phyloP scores from a whole-genome alignment of 2,329 filamentous ascomycete genomes.

The Clarireedia sp. region DNA sequence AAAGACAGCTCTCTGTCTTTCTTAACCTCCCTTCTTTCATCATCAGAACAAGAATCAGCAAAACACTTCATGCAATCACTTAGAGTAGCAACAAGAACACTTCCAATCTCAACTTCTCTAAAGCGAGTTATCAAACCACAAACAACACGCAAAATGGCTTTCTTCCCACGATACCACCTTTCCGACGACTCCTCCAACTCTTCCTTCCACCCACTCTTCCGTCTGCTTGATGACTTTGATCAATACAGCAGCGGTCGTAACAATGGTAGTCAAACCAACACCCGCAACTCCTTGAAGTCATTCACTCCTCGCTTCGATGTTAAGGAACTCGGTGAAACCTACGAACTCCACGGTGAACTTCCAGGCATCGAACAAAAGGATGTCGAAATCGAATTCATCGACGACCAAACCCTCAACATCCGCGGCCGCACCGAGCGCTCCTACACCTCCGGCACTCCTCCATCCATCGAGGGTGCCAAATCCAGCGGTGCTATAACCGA shows the following conservation, averaged over 20 bases:
- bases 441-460: constrained; percentile 38
- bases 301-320: constrained; percentile 77
- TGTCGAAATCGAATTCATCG: constrained; percentile 70
- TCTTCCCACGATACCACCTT: constrained; percentile 47
- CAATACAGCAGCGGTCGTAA: constrained; percentile 36
- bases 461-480: constrained; percentile 38
- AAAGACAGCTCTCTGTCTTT: background rate
- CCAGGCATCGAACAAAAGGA: constrained; percentile 68
- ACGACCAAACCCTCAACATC: constrained; percentile 64
- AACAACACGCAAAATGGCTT: constrained; percentile 44
- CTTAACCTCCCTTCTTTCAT: background rate
- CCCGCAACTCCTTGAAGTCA: constrained; percentile 29
- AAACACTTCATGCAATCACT: constrained; percentile 8
- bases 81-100: constrained; percentile 5
- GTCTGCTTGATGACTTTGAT: constrained; percentile 57
- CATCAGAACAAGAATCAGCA: constrained; percentile 10
- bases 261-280: constrained; percentile 11
- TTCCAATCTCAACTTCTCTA: constrained; percentile 5
- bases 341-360: constrained; percentile 75
- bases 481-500: constrained; percentile 35
- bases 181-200: constrained; percentile 27
- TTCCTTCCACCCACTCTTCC: constrained; percentile 54
- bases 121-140: constrained; percentile 21
- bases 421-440: constrained; percentile 61
- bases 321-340: constrained; percentile 58